Percentiles rank a stretch among this genome's conserved stretches.
phyloP scores from a whole-genome alignment of 2,329 filamentous ascomycete genomes.

The Verticillium isaacii region DNA sequence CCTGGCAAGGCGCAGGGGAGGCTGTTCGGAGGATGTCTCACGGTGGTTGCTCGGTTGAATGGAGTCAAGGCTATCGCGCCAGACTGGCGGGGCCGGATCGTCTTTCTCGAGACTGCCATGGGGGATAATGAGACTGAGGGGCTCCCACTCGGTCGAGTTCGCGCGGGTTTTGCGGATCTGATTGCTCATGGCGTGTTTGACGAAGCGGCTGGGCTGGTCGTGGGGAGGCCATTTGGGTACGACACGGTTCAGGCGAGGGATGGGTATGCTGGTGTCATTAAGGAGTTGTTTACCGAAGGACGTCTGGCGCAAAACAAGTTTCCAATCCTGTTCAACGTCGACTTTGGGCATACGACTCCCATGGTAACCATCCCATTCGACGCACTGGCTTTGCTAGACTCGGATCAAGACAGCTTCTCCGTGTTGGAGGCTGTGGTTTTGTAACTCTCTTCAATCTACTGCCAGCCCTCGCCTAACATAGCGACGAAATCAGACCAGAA shows the following conservation, averaged over 20 bases:
- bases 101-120: conserved; percentile 35
- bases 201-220: conserved; percentile 27
- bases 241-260: too few species aligned
- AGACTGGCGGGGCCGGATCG: conserved; percentile 30
- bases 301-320: conserved; percentile 17
- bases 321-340: conserved; percentile 35
- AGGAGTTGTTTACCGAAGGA: too few species aligned
- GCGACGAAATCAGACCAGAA: too few species aligned
- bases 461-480: too few species aligned
- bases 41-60: conserved; percentile 30
- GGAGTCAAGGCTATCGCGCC: conserved; percentile 27
- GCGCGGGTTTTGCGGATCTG: conserved; percentile 31
- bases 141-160: conserved; percentile 22
- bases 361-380: conserved; percentile 36
- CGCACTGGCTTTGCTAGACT: conserved; percentile 30
- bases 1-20: conserved; percentile 32
- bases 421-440: conserved; percentile 18
- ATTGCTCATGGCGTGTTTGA: conserved; percentile 36
- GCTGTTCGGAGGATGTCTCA: conserved; percentile 36
- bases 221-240: too few species aligned
- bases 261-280: too few species aligned
- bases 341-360: conserved; percentile 37
- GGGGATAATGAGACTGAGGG: conserved; percentile 19
- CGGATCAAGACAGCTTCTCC: conserved; percentile 28
- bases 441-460: too few species aligned